Evolutionary conservation across 345 rosid species (phyloP).

Genomic region (Firmiana major): DNA sequence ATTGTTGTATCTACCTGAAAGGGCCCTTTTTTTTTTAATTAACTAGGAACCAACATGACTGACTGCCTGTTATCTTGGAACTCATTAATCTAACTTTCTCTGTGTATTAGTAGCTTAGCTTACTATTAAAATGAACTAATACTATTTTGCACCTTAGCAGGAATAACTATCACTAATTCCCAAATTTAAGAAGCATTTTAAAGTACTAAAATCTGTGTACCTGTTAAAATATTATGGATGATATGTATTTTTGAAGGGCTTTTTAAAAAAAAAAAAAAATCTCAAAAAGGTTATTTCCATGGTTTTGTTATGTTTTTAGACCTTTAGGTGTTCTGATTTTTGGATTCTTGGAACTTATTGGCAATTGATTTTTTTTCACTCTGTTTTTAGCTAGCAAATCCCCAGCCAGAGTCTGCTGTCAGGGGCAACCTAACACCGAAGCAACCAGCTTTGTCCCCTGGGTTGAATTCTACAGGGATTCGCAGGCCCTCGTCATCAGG

Average conservation of each 20-base stretch:
- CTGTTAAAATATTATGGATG: not conserved
- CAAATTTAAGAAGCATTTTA: not conserved
- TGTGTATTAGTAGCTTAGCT: slow-evolving; percentile 6
- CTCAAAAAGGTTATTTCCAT: not conserved
- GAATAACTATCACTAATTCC: not conserved
- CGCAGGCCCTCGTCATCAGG: slow-evolving; percentile 95
- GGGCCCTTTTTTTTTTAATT: not conserved
- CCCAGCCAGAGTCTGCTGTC: slow-evolving; percentile 53
- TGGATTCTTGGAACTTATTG: slow-evolving; percentile 21
- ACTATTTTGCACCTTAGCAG: not conserved
- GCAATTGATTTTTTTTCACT: slow-evolving; percentile 17
- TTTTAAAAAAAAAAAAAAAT: too few relatives aligned
- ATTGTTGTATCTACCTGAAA: not conserved
- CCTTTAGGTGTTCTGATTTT: slow-evolving; percentile 3
- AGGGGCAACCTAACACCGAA: slow-evolving; percentile 61
- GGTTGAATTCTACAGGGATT: slow-evolving; percentile 52
- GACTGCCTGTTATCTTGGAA: not conserved
- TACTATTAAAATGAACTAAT: slow-evolving; percentile 1
- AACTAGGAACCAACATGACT: slow-evolving; percentile 1
- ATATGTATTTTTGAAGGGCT: slow-evolving; percentile 2
- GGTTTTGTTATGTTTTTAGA: slow-evolving; percentile 2
- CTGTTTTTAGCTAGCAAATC: slow-evolving; percentile 58
- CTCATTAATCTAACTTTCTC: not conserved
- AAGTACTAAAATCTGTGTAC: not conserved
- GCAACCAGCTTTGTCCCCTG: slow-evolving; percentile 69